These are phyloP conservation scores for Solanum bukasovii DNA, from an alignment of 257 asterid genomes.

Conservation along the genomic window DNA sequence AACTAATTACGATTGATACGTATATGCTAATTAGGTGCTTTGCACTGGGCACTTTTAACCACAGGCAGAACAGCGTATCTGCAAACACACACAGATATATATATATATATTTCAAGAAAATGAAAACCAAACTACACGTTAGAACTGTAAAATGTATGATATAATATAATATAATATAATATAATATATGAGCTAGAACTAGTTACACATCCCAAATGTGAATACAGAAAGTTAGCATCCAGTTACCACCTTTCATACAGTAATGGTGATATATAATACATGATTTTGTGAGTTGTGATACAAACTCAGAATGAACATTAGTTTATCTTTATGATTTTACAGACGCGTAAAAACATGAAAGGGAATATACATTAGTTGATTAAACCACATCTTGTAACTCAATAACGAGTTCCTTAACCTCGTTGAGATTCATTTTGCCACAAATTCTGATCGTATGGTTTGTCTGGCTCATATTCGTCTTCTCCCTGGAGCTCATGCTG, in stretches of 20 bases:
- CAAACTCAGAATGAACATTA: not conserved
- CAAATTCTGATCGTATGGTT: constrained; percentile 1
- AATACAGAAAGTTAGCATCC: not conserved
- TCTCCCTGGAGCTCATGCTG: not conserved
- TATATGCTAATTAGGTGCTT: not conserved
- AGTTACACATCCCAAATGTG: no score
- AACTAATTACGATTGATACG: not conserved
- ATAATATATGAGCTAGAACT: not conserved
- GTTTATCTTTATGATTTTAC: not conserved
- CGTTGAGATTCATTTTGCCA: constrained; percentile 5
- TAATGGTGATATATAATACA: not conserved
- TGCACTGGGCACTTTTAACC: not conserved
- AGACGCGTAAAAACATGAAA: not conserved
- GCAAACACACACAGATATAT: not conserved
- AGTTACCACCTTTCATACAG: not conserved
- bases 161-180: not conserved
- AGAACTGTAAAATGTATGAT: not conserved
- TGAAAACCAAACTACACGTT: not conserved
- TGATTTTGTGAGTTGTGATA: not conserved
- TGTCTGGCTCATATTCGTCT: not conserved
- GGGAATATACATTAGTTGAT: not conserved
- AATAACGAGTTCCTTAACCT: not conserved
- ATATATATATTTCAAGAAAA: not conserved
- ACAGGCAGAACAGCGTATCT: not conserved
- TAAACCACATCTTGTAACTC: not conserved